These are phyloP conservation scores for Botrytis aclada DNA, from an alignment of 2,329 filamentous ascomycete species.

Conservation along the genomic window DNA sequence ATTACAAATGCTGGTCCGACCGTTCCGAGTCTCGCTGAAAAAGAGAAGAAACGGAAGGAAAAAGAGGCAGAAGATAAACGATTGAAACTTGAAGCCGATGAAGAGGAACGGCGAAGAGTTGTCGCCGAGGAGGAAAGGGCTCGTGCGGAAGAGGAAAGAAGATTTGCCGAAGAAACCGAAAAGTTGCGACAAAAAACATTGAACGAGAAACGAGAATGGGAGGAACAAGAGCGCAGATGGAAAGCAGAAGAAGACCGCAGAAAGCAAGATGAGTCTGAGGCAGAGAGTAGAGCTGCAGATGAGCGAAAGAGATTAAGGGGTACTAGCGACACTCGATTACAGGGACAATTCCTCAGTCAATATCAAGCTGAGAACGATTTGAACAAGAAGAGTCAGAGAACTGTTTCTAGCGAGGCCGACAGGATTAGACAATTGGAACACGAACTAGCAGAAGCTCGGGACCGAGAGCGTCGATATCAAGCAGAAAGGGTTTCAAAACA, in stretches of 20 bases:
- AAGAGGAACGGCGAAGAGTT: slow-evolving; percentile 46
- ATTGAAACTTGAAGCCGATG: slow-evolving; percentile 52
- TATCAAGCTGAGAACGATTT: slow-evolving; percentile 70
- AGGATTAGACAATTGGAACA: slow-evolving; percentile 79
- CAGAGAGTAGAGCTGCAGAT: slow-evolving; percentile 62
- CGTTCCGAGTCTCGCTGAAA: slow-evolving; percentile 80
- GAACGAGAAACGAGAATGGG: slow-evolving; percentile 70
- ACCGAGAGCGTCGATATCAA: slow-evolving; percentile 63
- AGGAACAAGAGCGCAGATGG: slow-evolving; percentile 75
- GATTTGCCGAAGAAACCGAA: slow-evolving; percentile 64
- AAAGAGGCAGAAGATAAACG: slow-evolving; percentile 59
- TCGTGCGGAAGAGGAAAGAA: slow-evolving; percentile 59
- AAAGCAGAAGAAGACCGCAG: slow-evolving; percentile 71
- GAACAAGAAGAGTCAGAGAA: slow-evolving; percentile 39
- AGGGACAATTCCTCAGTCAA: slow-evolving; percentile 82
- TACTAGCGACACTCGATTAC: slow-evolving; percentile 64
- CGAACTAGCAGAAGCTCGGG: slow-evolving; percentile 64
- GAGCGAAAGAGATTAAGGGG: slow-evolving; percentile 61
- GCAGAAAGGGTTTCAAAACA: slow-evolving; percentile 53
- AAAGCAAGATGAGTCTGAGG: slow-evolving; percentile 68
- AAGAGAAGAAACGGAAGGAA: slow-evolving; percentile 65
- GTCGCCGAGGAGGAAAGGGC: slow-evolving; percentile 60
- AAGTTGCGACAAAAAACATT: slow-evolving; percentile 57
- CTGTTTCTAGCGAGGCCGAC: slow-evolving; percentile 52
- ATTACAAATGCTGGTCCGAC: slow-evolving; percentile 80